These are phyloP conservation scores for Ogataea chonburiensis DNA, from an alignment of 805 yeast genomes.

Conservation along the genomic window DNA sequence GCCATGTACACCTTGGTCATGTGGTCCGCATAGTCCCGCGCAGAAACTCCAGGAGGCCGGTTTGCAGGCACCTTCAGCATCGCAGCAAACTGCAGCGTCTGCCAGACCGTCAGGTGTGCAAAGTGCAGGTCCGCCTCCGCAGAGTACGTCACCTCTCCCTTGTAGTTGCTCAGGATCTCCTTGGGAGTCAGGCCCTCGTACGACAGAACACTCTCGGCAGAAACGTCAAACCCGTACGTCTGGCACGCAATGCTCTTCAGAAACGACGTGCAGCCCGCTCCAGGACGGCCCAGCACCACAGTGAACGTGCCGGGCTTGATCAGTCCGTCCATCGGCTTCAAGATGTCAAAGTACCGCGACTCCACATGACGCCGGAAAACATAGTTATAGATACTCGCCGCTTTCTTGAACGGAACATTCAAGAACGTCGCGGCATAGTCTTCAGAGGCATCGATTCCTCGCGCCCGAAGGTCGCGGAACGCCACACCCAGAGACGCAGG, in stretches of 20 bases:
- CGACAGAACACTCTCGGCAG: constrained; percentile 43
- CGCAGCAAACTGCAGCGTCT: constrained; percentile 64
- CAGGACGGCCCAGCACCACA: constrained; percentile 75
- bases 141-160: constrained; percentile 68
- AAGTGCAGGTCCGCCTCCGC: constrained; percentile 68
- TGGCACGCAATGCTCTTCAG: constrained; percentile 57
- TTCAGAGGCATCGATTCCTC: constrained; percentile 57
- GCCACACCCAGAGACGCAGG: constrained; percentile 56
- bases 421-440: constrained; percentile 57
- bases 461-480: constrained; percentile 53
- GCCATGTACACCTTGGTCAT: constrained; percentile 44
- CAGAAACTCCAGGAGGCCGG: constrained; percentile 50
- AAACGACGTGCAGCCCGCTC: constrained; percentile 71
- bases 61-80: constrained; percentile 56
- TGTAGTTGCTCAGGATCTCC: constrained; percentile 48
- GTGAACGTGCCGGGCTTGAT: constrained; percentile 61
- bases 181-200: constrained; percentile 53
- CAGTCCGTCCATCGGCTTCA: constrained; percentile 62
- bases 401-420: constrained; percentile 37
- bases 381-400: constrained; percentile 16
- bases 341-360: constrained; percentile 43
- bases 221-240: constrained; percentile 57
- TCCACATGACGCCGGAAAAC: constrained; percentile 17
- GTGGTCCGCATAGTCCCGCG: constrained; percentile 52
- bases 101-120: constrained; percentile 63